These are phyloP conservation scores for Ustilago crameri DNA, from an alignment of 1,284 basidiomycete genomes.

Conservation along the genomic window DNA sequence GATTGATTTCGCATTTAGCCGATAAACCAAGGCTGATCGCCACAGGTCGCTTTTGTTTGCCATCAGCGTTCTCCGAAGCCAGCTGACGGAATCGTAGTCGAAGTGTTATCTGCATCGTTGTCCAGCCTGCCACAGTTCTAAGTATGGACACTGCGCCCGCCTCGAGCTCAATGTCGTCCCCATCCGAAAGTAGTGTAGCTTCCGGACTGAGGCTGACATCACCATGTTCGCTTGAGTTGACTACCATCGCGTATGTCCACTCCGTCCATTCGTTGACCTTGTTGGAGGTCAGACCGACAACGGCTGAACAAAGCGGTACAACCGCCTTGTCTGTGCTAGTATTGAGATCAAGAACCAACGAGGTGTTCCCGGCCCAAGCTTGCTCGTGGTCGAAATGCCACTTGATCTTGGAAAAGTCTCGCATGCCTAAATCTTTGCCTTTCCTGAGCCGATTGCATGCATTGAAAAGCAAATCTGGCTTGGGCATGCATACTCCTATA, in stretches of 20 bases:
- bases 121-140: slow-evolving; percentile 10
- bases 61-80: too few relatives aligned
- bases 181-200: neutral
- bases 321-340: neutral
- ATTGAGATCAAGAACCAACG: slow-evolving; percentile 1
- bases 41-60: neutral
- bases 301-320: slow-evolving; percentile 27
- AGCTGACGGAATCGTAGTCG: neutral
- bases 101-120: neutral
- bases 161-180: neutral
- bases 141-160: neutral
- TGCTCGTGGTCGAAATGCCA: slow-evolving; percentile 23
- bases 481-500: slow-evolving; percentile 41
- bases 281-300: neutral
- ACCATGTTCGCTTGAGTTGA: slow-evolving; percentile 5
- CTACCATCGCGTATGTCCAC: slow-evolving; percentile 18
- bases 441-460: slow-evolving; percentile 4
- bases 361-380: slow-evolving; percentile 19
- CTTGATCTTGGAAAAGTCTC: neutral
- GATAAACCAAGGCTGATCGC: slow-evolving; percentile 21
- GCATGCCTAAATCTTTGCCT: too few relatives aligned
- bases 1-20: neutral
- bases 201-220: neutral
- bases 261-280: neutral
- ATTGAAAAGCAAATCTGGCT: slow-evolving; percentile 37